These are phyloP conservation scores for Irpex sp. DNA, from an alignment of 1,284 basidiomycete genomes.

Conservation along the genomic window DNA sequence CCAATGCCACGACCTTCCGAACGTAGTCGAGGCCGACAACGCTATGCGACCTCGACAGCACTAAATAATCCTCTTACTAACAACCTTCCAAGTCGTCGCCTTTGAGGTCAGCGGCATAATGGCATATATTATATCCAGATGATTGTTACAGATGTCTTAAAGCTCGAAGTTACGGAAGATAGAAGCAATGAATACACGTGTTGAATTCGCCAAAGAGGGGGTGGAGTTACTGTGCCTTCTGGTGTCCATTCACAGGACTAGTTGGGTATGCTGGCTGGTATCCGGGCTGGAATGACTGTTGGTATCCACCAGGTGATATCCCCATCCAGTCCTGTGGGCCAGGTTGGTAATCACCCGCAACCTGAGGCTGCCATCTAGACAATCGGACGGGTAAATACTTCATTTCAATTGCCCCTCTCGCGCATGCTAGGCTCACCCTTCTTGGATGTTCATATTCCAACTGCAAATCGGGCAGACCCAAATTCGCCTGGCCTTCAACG, in stretches of 20 bases:
- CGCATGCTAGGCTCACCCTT: conserved; percentile 31
- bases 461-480: conserved; percentile 53
- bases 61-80: too few relatives aligned
- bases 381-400: not conserved
- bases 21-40: too few relatives aligned
- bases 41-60: too few relatives aligned
- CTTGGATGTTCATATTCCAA: conserved; percentile 41
- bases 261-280: conserved; percentile 20
- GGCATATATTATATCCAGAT: too few relatives aligned
- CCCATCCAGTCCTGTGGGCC: conserved; percentile 7
- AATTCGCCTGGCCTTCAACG: conserved; percentile 39
- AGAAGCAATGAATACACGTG: too few relatives aligned
- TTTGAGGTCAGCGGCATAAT: too few relatives aligned
- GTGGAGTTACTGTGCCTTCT: conserved; percentile 1
- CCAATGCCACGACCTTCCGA: too few relatives aligned
- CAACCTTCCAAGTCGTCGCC: too few relatives aligned
- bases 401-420: conserved; percentile 8
- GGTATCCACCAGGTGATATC: conserved; percentile 5
- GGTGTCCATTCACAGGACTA: not conserved
- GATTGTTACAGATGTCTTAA: too few relatives aligned
- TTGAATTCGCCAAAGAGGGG: not conserved
- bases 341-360: conserved; percentile 16
- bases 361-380: conserved; percentile 42
- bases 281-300: conserved; percentile 23
- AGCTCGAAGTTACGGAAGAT: not conserved